Percentiles rank a stretch among this genome's conserved stretches.
Evolutionary conservation across 768 basidiomycete genomes (phyloP).

Genomic region (Chalciporus pseudorubinellus): DNA sequence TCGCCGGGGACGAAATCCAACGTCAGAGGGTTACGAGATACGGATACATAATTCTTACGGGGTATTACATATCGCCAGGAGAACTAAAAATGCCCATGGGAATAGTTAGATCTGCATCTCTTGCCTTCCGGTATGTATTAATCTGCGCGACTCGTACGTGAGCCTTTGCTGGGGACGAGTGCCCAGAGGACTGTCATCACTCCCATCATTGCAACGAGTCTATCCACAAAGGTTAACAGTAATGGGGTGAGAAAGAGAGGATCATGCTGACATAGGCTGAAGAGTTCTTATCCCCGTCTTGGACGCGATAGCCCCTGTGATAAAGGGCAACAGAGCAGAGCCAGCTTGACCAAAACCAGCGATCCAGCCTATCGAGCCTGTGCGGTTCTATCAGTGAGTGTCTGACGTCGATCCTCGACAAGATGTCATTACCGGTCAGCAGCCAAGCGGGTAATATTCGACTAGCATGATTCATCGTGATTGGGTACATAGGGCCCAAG

Average conservation of each 20-base stretch:
- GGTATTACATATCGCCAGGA: background rate
- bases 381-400: background rate
- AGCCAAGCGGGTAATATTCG: slow-evolving; percentile 70
- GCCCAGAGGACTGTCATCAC: slow-evolving; percentile 43
- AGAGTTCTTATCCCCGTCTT: slow-evolving; percentile 50
- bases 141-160: slow-evolving; percentile 18
- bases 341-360: slow-evolving; percentile 71
- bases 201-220: slow-evolving; percentile 41
- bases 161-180: slow-evolving; percentile 35
- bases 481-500: slow-evolving; percentile 52
- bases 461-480: slow-evolving; percentile 67
- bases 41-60: background rate
- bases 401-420: background rate
- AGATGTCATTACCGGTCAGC: slow-evolving; percentile 40
- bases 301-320: slow-evolving; percentile 66
- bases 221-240: background rate
- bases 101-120: background rate
- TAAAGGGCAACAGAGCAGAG: slow-evolving; percentile 68
- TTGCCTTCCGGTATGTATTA: slow-evolving; percentile 3
- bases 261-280: slow-evolving; percentile 33
- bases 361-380: slow-evolving; percentile 65
- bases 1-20: too few species aligned
- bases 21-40: too few species aligned
- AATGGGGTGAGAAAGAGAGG: background rate
- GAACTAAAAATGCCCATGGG: background rate